A percentile compares a stretch with the other conserved stretches of the same genome.
Conservation (phyloP, 768 basidiomycete genomes). For the Suillus sp. region DNA sequence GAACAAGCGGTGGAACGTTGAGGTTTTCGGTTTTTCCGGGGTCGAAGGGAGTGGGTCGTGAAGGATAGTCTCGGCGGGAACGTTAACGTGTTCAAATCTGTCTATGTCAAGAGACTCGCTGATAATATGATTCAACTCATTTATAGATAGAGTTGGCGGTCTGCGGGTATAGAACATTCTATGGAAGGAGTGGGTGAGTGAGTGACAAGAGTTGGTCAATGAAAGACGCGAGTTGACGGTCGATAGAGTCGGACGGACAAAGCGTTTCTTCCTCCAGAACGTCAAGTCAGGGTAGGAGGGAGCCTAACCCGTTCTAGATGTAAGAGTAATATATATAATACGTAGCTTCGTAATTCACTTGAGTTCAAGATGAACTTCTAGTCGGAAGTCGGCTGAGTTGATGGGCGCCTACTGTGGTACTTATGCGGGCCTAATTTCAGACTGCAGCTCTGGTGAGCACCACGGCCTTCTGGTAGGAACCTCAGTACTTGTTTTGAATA, state of each 20-base stretch:
- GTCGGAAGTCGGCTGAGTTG: neutral
- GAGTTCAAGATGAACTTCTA: neutral
- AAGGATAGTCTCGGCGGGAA: conserved; percentile 27
- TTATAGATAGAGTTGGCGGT: conserved; percentile 28
- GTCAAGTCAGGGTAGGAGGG: conserved; percentile 2
- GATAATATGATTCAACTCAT: conserved; percentile 37
- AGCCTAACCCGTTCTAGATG: conserved; percentile 3
- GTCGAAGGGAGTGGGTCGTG: conserved; percentile 23
- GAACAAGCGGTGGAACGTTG: conserved; percentile 35
- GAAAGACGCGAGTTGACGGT: neutral
- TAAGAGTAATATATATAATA: neutral
- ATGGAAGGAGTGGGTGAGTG: neutral
- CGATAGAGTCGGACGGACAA: neutral
- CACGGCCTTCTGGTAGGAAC: neutral
- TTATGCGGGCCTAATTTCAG: neutral
- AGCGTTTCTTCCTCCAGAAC: neutral
- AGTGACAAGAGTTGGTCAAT: conserved; percentile 2
- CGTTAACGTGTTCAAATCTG: conserved; percentile 12
- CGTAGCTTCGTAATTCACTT: neutral
- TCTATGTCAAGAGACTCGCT: conserved; percentile 33
- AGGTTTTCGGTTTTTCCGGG: conserved; percentile 21
- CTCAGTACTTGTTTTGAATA: neutral
- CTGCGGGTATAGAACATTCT: conserved; percentile 11
- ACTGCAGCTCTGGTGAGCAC: neutral
- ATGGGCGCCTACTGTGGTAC: neutral